phyloP scores from a whole-genome alignment of 768 basidiomycete genomes.

The Boletus rex-veris region DNA sequence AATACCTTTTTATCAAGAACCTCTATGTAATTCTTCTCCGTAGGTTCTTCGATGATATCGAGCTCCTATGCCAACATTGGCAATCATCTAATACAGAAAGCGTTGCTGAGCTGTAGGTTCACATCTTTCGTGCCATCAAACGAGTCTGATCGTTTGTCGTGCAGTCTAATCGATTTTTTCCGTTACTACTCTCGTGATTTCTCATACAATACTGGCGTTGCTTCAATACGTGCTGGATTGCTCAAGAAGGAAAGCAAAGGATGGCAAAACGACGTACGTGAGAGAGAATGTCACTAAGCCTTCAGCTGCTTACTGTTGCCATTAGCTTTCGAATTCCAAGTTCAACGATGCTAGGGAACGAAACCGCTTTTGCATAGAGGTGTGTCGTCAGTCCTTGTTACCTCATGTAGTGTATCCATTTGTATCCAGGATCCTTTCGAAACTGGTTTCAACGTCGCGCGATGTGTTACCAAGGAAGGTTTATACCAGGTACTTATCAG shows the following conservation, averaged over 20 bases:
- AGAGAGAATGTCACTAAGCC: not conserved
- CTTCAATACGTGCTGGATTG: slow-evolving; percentile 85
- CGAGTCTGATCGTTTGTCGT: slow-evolving; percentile 8
- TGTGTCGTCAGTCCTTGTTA: slow-evolving; percentile 30
- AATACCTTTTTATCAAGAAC: slow-evolving; percentile 1
- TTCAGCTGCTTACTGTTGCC: slow-evolving; percentile 6
- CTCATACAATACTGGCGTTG: slow-evolving; percentile 84
- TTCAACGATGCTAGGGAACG: slow-evolving; percentile 77
- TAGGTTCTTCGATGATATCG: slow-evolving; percentile 98
- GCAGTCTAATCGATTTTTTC: slow-evolving; percentile 95
- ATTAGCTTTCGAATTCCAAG: slow-evolving; percentile 48
- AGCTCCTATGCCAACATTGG: slow-evolving; percentile 88
- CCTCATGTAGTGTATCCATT: not conserved
- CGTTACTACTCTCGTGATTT: slow-evolving; percentile 95
- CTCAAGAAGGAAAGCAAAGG: slow-evolving; percentile 91
- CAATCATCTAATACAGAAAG: slow-evolving; percentile 89
- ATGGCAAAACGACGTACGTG: slow-evolving; percentile 89
- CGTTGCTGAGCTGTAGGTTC: slow-evolving; percentile 84
- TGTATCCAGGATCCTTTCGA: slow-evolving; percentile 87
- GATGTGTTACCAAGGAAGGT: slow-evolving; percentile 95
- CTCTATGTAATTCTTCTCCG: slow-evolving; percentile 7
- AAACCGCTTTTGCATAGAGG: slow-evolving; percentile 95
- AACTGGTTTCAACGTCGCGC: slow-evolving; percentile 90
- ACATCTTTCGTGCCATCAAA: not conserved
- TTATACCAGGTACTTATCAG: slow-evolving; percentile 69